Percentiles rank a stretch among this genome's conserved stretches.
Evolutionary conservation across 108 stramenopile species (phyloP).

Genomic region (Skeletonema menzelii): DNA sequence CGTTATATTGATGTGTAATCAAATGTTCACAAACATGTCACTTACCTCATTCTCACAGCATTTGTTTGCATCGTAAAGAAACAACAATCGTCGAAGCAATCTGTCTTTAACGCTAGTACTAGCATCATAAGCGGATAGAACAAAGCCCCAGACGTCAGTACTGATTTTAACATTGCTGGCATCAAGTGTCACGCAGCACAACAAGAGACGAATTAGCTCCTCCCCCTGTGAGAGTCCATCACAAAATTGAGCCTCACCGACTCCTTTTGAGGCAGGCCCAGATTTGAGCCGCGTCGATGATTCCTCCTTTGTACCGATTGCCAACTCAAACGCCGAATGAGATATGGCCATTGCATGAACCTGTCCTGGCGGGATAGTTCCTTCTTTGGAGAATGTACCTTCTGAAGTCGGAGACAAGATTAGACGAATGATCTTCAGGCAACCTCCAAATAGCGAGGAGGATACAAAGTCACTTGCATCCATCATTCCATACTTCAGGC

Average conservation of each 20-base stretch:
- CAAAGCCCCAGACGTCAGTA: slow-evolving; percentile 29
- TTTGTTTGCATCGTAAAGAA: slow-evolving; percentile 24
- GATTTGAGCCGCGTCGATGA: not conserved
- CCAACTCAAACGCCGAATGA: slow-evolving; percentile 40
- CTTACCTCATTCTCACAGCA: slow-evolving; percentile 30
- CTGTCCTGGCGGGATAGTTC: slow-evolving; percentile 25
- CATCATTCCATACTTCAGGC: slow-evolving; percentile 49
- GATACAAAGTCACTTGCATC: slow-evolving; percentile 7
- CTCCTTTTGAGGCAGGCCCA: slow-evolving; percentile 1
- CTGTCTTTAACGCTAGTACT: slow-evolving; percentile 32
- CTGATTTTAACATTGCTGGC: slow-evolving; percentile 28
- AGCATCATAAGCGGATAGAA: slow-evolving; percentile 49
- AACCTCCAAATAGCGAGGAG: slow-evolving; percentile 27
- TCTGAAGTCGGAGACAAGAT: slow-evolving; percentile 13
- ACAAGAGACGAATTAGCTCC: slow-evolving; percentile 48
- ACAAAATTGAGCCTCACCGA: slow-evolving; percentile 10
- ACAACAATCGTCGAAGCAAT: slow-evolving; percentile 31
- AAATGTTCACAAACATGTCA: not conserved
- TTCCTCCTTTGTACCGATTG: slow-evolving; percentile 3
- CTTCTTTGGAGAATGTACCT: not conserved
- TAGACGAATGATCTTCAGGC: slow-evolving; percentile 32
- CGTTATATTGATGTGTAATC: not conserved
- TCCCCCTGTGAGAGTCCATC: slow-evolving; percentile 21
- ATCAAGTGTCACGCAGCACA: slow-evolving; percentile 48
- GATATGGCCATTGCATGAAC: slow-evolving; percentile 47